These are phyloP conservation scores for Bathelium albidoporum DNA, from an alignment of 495 filamentous ascomycete genomes.

Conservation along the genomic window DNA sequence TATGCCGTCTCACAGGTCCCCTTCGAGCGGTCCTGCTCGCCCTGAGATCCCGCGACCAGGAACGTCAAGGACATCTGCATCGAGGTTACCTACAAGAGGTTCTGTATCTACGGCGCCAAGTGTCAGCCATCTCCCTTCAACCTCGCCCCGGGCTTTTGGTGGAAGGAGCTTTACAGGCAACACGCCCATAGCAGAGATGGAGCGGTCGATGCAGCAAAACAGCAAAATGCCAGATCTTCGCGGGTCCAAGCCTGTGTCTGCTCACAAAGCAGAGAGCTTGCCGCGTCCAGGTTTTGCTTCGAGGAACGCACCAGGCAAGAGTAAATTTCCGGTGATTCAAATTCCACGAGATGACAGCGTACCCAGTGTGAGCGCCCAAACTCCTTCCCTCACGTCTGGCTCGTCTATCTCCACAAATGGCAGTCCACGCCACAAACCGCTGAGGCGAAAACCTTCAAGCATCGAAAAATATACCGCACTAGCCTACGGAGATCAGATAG, in stretches of 20 bases:
- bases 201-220: not conserved
- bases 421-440: conserved; percentile 27
- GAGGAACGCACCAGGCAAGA: not conserved
- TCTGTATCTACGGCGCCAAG: conserved; percentile 12
- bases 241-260: not conserved
- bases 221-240: not conserved
- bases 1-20: conserved; percentile 28
- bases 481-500: conserved; percentile 14
- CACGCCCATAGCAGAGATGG: not conserved
- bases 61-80: conserved; percentile 4
- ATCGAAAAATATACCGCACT: conserved; percentile 19
- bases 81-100: conserved; percentile 17
- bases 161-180: not conserved
- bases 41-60: conserved; percentile 15
- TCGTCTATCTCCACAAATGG: conserved; percentile 31
- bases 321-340: not conserved
- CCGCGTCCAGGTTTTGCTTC: not conserved
- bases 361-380: conserved; percentile 11
- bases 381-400: conserved; percentile 32
- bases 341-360: conserved; percentile 11
- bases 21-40: conserved; percentile 18
- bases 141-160: not conserved
- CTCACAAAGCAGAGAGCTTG: not conserved
- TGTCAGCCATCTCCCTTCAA: not conserved
- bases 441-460: conserved; percentile 27